Evolutionary conservation across 2,329 filamentous ascomycete species (phyloP).

Genomic region (Colletotrichum sp.): DNA sequence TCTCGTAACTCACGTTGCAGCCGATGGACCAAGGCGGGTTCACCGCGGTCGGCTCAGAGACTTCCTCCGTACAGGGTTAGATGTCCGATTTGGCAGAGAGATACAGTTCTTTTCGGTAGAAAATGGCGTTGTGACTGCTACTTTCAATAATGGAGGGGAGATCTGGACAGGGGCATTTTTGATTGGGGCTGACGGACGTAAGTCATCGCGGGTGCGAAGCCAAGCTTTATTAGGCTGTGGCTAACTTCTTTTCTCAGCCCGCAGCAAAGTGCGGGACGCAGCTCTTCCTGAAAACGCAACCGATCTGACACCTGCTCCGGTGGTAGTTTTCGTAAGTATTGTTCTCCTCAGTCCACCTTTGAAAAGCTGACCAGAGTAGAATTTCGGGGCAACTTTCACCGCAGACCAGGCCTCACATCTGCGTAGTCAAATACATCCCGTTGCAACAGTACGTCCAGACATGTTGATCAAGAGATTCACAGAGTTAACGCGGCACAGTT

Average conservation of each 20-base stretch:
- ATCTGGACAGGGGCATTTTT: not conserved
- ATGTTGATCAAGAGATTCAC: not conserved
- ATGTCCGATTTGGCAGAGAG: not conserved
- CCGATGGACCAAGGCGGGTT: not conserved
- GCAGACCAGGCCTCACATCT: not conserved
- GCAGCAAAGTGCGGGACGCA: not conserved
- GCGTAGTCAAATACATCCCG: not conserved
- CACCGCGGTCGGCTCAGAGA: not conserved
- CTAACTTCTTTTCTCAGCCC: not conserved
- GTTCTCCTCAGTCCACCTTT: fast-evolving
- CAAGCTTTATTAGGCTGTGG: not conserved
- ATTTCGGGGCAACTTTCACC: not conserved
- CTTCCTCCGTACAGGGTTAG: not conserved
- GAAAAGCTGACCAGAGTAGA: not conserved
- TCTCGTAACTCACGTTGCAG: not conserved
- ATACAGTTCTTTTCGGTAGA: not conserved
- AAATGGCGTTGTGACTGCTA: not conserved
- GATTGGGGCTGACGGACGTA: not conserved
- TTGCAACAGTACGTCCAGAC: not conserved
- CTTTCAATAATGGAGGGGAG: not conserved
- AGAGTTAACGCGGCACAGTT: not conserved
- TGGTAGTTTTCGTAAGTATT: not conserved
- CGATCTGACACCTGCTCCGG: not conserved
- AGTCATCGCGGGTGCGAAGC: not conserved
- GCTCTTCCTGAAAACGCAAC: not conserved